Percentiles rank a stretch among this genome's conserved stretches.
These are phyloP conservation scores for Inosperma sp. DNA, from an alignment of 768 basidiomycete genomes.

Conservation along the genomic window DNA sequence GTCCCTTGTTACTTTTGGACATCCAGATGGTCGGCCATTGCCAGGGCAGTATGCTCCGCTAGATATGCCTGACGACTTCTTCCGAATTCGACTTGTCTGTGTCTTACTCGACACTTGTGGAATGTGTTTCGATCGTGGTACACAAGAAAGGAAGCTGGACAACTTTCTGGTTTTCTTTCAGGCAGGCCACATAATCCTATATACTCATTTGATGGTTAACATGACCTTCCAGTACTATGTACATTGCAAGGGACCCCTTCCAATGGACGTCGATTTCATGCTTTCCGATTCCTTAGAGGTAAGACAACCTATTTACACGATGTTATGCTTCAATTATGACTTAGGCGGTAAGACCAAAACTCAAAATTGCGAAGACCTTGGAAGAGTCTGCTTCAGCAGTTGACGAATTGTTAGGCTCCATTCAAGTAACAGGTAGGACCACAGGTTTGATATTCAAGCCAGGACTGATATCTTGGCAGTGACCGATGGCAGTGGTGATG, in stretches of 20 bases:
- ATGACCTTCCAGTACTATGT: slow-evolving; percentile 63
- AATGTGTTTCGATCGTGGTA: slow-evolving; percentile 95
- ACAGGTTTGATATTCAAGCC: background rate
- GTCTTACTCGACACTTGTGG: slow-evolving; percentile 93
- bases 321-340: slow-evolving; percentile 5
- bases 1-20: slow-evolving; percentile 93
- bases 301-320: slow-evolving; percentile 11
- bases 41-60: slow-evolving; percentile 70
- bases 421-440: slow-evolving; percentile 54
- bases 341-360: slow-evolving; percentile 84
- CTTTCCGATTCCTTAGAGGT: slow-evolving; percentile 91
- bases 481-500: slow-evolving; percentile 50
- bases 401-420: slow-evolving; percentile 80
- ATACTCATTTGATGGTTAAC: background rate
- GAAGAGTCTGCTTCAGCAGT: slow-evolving; percentile 86
- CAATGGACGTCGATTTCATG: slow-evolving; percentile 99
- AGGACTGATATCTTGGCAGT: background rate
- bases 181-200: slow-evolving; percentile 38
- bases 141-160: slow-evolving; percentile 89
- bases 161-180: slow-evolving; percentile 92
- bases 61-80: slow-evolving; percentile 95
- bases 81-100: slow-evolving; percentile 88
- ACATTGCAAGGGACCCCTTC: slow-evolving; percentile 81
- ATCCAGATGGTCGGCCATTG: slow-evolving; percentile 87
- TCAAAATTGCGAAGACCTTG: slow-evolving; percentile 62